Evolutionary conservation across 2,329 filamentous ascomycete genomes (phyloP), one percentile per base, ranked within the genome.

Genomic region (Colletotrichum ledebouriae): DNA sequence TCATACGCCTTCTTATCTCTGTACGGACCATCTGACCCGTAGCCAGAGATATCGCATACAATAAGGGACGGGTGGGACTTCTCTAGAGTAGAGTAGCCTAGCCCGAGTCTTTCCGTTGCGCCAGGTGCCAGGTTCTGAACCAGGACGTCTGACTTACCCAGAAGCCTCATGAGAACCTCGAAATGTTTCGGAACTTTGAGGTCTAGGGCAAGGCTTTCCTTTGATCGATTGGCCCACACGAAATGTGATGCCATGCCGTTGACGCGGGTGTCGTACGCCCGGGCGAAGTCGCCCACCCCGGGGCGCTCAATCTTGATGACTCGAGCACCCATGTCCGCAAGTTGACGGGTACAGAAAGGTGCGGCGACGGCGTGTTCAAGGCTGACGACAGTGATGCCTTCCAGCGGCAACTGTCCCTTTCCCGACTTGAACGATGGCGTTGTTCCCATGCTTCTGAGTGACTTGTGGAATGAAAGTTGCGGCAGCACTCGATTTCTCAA

Each of bases 281-380:
- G 81, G 0, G 85, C 85, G 72, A 87, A 87, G 71, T 87, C 85
- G 1, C 85, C 85, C 0, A 80, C 80, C 0, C 76, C 79, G 0
- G 84, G 85, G 1, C 85, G 81, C 71, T 87, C 85, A 20, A 87
- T 75, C 73, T 87, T 87, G 74, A 87, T 87, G 20, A 87, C 84
- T 5, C 85, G 78, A 2, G 85, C 85, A 12, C 85, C 85, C 9
- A 84, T 77, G 68, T 87, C 85, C 17, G 85, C 84, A 4, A 86
- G 78, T 58, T 87, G 85, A 0, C 85, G 78, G 0, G 85, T 87
- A 69, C 84, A 86, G 66, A 86, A 86, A 1, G 85, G 85, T 0
- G 84, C 85, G 0, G 85, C 83, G 70, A 87, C 84, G 53, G 85
- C 85, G 73, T 87, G 85, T 65, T 87, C 85, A 0, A 87, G 76